phyloP scores from a whole-genome alignment of 169 alveolate species.

The Plasmodium sp. region DNA sequence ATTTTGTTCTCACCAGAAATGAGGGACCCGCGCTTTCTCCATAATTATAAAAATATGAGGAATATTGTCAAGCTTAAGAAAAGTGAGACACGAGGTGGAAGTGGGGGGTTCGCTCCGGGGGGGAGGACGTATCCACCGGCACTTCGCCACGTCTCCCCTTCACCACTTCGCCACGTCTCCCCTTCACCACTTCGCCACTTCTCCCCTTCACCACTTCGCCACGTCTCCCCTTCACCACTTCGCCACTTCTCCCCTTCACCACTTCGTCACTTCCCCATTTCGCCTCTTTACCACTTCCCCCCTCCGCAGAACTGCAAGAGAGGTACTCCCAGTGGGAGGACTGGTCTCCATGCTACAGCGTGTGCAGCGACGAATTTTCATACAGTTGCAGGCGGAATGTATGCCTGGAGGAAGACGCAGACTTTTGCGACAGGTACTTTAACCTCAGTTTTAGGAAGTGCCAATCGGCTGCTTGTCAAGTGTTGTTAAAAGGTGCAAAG shows the following conservation, averaged over 20 bases:
- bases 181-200: too few relatives aligned
- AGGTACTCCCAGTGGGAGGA: background rate
- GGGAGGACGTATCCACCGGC: background rate
- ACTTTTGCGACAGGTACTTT: conserved; percentile 45
- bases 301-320: background rate
- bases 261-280: too few relatives aligned
- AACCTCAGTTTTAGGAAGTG: conserved; percentile 20
- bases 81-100: background rate
- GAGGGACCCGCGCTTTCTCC: background rate
- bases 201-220: background rate
- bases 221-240: too few relatives aligned
- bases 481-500: background rate
- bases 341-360: conserved; percentile 65
- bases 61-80: conserved; percentile 49
- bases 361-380: conserved; percentile 29
- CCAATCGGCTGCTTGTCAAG: conserved; percentile 7
- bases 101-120: background rate
- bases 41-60: conserved; percentile 15
- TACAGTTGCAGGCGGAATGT: conserved; percentile 40
- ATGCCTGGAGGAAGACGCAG: conserved; percentile 5
- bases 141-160: background rate
- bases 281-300: background rate
- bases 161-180: background rate
- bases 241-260: background rate
- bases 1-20: conserved; percentile 4